Base-by-base conservation (phyloP, 768 basidiomycete species). In the Tylopilus sp. region DNA sequence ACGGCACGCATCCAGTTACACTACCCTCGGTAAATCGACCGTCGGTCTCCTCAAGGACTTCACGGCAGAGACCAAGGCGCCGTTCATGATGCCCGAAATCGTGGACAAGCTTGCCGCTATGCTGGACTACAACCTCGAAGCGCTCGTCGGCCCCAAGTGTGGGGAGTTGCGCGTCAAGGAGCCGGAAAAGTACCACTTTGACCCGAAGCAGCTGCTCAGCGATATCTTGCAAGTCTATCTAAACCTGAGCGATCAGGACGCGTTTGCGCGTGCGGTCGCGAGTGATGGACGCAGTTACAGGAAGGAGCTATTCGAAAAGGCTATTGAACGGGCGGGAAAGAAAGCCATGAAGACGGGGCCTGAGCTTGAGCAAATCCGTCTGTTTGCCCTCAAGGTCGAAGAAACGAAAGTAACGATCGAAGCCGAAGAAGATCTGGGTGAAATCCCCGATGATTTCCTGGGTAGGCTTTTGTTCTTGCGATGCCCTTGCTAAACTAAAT, bases 11-110 rank as follows among this genome's bases (percentile, higher is more conserved):
- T 86, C 87, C 4, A 86, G 87, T 48, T 96, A 97, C 67, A 90
- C 86, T 10, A 86, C 87, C 25, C 81, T 97, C 19, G 91, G 93
- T 16, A 80, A 87, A 57, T 89, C 89, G 19, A 94, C 92, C 4
- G 87, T 99, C n/a, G 85, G 86, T 45, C 77, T 98, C 17, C 80
- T 99, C 61, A 92, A 91, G 66, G 79, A 90, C 49, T 94, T 98
- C 74, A 96, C 96, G 1, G 89, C 86, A 0, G 89, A 96, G 67
- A 90, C 92, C 0, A 92, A 89, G 66, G 81, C 77, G 25, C 95
- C 97, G 0, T 99, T 98, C 72, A 89, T 97, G 83, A 88, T 92
- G 71, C 87, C 90, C 9, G 97, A 99, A 72, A 98, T 99, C 43
- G 91, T 98, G 47, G 88, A 95, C 68, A 83, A 89, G 31, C 79